Conservation (phyloP, 805 yeast genomes). For the Kurtzmaniella cleridarum region DNA sequence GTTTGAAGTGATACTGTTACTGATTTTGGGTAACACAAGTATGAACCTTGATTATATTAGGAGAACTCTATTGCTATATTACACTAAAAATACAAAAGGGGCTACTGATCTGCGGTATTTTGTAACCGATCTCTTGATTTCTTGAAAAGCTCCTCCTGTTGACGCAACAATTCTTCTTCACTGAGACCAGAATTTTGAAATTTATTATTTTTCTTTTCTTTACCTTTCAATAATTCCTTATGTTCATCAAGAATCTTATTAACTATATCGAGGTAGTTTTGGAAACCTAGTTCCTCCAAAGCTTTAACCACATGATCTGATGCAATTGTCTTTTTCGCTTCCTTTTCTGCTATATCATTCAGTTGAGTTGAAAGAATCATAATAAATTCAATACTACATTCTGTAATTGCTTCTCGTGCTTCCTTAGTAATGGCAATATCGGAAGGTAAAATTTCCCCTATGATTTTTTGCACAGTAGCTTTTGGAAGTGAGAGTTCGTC, state of each 20-base stretch:
- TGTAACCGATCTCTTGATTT: constrained; percentile 65
- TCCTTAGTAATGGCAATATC: constrained; percentile 87
- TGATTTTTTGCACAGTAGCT: constrained; percentile 95
- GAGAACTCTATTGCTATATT: not conserved
- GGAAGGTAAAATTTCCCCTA: constrained; percentile 83
- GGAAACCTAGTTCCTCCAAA: constrained; percentile 78
- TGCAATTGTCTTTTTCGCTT: constrained; percentile 92
- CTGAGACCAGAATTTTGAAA: constrained; percentile 87
- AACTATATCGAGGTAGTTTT: constrained; percentile 76
- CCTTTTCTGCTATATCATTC: constrained; percentile 94
- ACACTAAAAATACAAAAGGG: not conserved
- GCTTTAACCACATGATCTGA: constrained; percentile 95
- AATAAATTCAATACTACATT: constrained; percentile 92
- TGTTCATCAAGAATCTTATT: constrained; percentile 79
- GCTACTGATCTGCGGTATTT: constrained; percentile 13
- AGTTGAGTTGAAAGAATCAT: constrained; percentile 92
- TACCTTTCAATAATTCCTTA: constrained; percentile 80
- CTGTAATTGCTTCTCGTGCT: constrained; percentile 91
- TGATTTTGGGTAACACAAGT: too few species aligned
- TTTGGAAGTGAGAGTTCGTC: constrained; percentile 40
- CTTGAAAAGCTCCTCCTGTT: constrained; percentile 89
- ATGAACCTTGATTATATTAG: too few species aligned
- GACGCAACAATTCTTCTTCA: constrained; percentile 86
- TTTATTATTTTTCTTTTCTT: constrained; percentile 88
- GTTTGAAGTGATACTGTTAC: too few species aligned